Conservation (phyloP, 2,329 filamentous ascomycete species). For the Waltergamsia citrina region DNA sequence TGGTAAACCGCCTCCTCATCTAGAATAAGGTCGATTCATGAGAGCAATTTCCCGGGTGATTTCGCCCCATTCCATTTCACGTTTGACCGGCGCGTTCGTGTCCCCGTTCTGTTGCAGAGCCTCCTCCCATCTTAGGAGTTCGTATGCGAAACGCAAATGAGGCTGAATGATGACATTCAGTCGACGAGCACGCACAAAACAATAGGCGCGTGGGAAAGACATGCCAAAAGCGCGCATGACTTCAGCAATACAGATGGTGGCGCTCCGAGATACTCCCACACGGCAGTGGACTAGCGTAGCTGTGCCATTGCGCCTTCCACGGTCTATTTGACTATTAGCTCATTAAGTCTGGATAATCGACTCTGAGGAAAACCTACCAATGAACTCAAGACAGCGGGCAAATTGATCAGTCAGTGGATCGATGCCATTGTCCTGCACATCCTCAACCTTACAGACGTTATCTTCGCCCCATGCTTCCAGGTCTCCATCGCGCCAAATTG, state of each 20-base stretch:
- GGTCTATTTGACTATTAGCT: constrained; percentile 43
- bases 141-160: constrained; percentile 88
- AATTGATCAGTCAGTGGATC: constrained; percentile 86
- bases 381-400: constrained; percentile 77
- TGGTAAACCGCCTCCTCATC: constrained; percentile 28
- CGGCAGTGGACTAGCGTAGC: constrained; percentile 94
- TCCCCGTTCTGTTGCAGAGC: constrained; percentile 46
- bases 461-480: constrained; percentile 64
- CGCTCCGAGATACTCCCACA: constrained; percentile 89
- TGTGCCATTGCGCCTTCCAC: constrained; percentile 64
- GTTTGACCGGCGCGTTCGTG: constrained; percentile 37
- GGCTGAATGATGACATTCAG: constrained; percentile 98
- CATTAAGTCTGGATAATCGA: neutral
- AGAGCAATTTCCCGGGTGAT: constrained; percentile 84
- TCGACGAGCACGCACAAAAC: constrained; percentile 84
- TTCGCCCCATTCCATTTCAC: constrained; percentile 86
- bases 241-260: constrained; percentile 98
- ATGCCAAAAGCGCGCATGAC: constrained; percentile 78
- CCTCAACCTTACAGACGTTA: constrained; percentile 72
- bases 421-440: constrained; percentile 94
- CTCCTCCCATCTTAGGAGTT: constrained; percentile 95
- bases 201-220: constrained; percentile 89
- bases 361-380: constrained; percentile 53
- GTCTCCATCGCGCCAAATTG: constrained; percentile 68
- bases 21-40: constrained; percentile 90